Conservation (phyloP, 208 protist species). For the Novymonas esmeraldas region DNA sequence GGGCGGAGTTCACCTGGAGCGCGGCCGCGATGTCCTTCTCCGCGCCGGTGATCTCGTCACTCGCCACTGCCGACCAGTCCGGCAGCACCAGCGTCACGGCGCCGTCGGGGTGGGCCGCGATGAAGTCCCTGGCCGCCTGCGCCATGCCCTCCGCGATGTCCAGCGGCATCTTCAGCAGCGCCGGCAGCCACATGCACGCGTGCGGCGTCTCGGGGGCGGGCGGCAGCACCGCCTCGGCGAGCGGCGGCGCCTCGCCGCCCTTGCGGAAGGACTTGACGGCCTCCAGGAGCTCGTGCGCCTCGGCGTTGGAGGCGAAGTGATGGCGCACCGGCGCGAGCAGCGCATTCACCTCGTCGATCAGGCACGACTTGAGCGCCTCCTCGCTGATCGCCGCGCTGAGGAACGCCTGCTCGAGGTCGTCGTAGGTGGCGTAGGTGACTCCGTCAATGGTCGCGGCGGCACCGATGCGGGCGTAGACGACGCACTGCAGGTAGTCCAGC, state of each 20-base stretch:
- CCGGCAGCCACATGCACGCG: conserved; percentile 77
- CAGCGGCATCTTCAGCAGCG: conserved; percentile 59
- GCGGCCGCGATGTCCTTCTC: conserved; percentile 83
- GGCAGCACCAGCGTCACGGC: conserved; percentile 70
- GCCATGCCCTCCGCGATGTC: conserved; percentile 63
- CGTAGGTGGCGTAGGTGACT: conserved; percentile 69
- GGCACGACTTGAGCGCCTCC: conserved; percentile 79
- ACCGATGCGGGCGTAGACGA: conserved; percentile 86
- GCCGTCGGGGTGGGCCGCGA: conserved; percentile 55
- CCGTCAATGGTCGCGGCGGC: conserved; percentile 49
- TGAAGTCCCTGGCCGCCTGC: conserved; percentile 42
- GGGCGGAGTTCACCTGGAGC: conserved; percentile 60
- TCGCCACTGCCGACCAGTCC: conserved; percentile 82
- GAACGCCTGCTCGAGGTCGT: conserved; percentile 83
- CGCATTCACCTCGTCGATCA: conserved; percentile 88
- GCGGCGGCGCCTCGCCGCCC: conserved; percentile 19
- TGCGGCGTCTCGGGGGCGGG: conserved; percentile 42
- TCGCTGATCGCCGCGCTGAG: conserved; percentile 68
- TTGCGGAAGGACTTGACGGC: conserved; percentile 88
- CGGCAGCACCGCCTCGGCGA: conserved; percentile 10
- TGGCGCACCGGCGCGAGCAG: conserved; percentile 95
- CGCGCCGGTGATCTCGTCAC: conserved; percentile 70
- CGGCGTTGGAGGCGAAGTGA: conserved; percentile 90
- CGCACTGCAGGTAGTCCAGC: conserved; percentile 95
- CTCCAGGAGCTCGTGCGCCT: conserved; percentile 88